Percentiles rank a stretch among this genome's conserved stretches.
phyloP scores from a whole-genome alignment of 2,329 filamentous ascomycete genomes.

The Ophiostoma sp. region DNA sequence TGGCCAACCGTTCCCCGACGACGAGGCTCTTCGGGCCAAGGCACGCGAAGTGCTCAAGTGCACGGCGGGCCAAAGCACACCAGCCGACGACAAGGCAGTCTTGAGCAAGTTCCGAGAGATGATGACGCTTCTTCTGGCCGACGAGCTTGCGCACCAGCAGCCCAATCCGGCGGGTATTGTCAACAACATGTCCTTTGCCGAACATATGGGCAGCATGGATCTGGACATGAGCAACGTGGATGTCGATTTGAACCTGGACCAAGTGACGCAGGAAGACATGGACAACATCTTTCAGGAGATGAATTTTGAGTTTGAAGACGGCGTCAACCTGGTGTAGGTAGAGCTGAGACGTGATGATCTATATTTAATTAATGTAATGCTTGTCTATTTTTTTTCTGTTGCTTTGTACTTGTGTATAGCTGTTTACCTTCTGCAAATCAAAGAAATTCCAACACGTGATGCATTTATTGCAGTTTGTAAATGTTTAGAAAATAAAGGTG shows the following conservation, averaged over 20 bases:
- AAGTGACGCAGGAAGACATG: slow-evolving; percentile 35
- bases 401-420: background rate
- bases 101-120: slow-evolving; percentile 51
- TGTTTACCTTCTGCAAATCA: too few species aligned
- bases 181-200: background rate
- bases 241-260: slow-evolving; percentile 31
- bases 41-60: slow-evolving; percentile 45
- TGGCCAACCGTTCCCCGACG: slow-evolving; percentile 42
- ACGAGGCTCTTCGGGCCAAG: slow-evolving; percentile 43
- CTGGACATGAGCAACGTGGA: slow-evolving; percentile 30
- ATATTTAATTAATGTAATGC: background rate
- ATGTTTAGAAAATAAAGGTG: background rate
- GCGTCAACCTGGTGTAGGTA: slow-evolving; percentile 25
- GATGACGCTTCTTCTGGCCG: slow-evolving; percentile 34
- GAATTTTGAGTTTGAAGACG: slow-evolving; percentile 39
- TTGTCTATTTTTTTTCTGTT: background rate
- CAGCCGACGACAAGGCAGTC: slow-evolving; percentile 51
- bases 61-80: slow-evolving; percentile 38
- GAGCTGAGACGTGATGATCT: background rate
- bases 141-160: slow-evolving; percentile 14
- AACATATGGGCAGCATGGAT: background rate
- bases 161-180: background rate
- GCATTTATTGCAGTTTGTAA: too few species aligned
- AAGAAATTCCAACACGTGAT: background rate
- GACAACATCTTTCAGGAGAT: slow-evolving; percentile 42